Evolutionary conservation across 495 filamentous ascomycete genomes (phyloP), one percentile per base, ranked within the genome.

Genomic region (Xylaria flabelliformis): DNA sequence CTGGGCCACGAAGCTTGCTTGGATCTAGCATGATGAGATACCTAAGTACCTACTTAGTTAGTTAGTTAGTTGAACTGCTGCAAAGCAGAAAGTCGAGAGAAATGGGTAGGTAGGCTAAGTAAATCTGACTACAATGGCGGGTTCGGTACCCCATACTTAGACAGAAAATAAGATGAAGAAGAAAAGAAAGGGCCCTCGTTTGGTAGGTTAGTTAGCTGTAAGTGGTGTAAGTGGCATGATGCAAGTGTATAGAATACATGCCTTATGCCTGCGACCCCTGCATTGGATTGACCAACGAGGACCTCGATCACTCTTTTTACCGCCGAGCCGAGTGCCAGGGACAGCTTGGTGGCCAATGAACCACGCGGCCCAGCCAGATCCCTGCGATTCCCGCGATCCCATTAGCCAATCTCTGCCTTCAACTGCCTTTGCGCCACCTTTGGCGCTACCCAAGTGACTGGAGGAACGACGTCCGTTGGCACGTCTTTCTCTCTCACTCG

Each of bases 281-380:
- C 56, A 29, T 51, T n/a, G 0, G 5, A 21, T 24, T 64, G 53
- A 62, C 71, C 71, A 73, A 73, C 65, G 64, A 69, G 64, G 29
- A 15, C 56, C 2, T 46, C 58, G 41, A 51, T 73, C 71, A 73
- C 71, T 58, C 41, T 64, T 64, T 64, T 73, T 73, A 56, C 71
- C 71, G 71, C 71, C 71, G 55, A 68, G 64, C 71, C 71, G 58
- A 73, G 24, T 69, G 65, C 65, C 39, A 68, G 71, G 64, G 71
- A 67, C 56, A 61, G 53, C 64, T 51, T 39, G n/a, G 46, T 29
- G 32, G 44, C 71, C 71, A 73, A 73, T 73, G 15, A 67, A 24
- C n/a, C 59, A 32, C 69, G n/a, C 46, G 46, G 69, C 56, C 69
- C 61, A 48, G 36, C 59, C 44, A 24, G 48, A 42, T 39, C 69